Percentiles rank a stretch among this genome's conserved stretches.
phyloP scores from a whole-genome alignment of 1,139 yeast species.

The Williopsis jadinii region DNA sequence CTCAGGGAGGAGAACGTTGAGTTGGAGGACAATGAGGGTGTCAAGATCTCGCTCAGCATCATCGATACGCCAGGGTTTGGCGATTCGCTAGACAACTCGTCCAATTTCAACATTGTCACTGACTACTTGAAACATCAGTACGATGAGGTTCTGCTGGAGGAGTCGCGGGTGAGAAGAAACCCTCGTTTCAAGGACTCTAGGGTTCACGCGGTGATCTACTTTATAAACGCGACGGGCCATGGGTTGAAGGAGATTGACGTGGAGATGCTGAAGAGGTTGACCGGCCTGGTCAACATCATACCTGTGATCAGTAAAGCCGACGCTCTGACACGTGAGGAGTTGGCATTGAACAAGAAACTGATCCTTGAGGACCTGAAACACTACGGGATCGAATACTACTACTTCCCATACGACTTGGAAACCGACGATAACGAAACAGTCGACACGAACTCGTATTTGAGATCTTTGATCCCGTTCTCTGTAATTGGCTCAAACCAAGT shows the following conservation, averaged over 20 bases:
- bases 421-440: conserved; percentile 67
- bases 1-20: conserved; percentile 51
- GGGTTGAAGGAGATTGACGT: conserved; percentile 73
- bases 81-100: conserved; percentile 60
- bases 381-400: conserved; percentile 76
- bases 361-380: conserved; percentile 68
- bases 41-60: conserved; percentile 54
- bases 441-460: conserved; percentile 72
- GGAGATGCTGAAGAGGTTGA: conserved; percentile 68
- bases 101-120: conserved; percentile 55
- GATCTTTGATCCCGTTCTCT: conserved; percentile 80
- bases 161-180: conserved; percentile 82
- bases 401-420: conserved; percentile 62
- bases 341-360: conserved; percentile 56
- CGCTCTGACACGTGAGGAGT: conserved; percentile 71
- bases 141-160: conserved; percentile 88
- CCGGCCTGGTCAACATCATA: conserved; percentile 76
- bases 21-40: conserved; percentile 72
- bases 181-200: conserved; percentile 76
- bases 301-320: conserved; percentile 89
- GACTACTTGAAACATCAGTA: conserved; percentile 72
- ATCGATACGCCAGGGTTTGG: conserved; percentile 83
- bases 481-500: conserved; percentile 68
- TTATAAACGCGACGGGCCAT: conserved; percentile 71
- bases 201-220: conserved; percentile 66